phyloP scores from a whole-genome alignment of 2,329 filamentous ascomycete genomes.

The Fusarium citri region DNA sequence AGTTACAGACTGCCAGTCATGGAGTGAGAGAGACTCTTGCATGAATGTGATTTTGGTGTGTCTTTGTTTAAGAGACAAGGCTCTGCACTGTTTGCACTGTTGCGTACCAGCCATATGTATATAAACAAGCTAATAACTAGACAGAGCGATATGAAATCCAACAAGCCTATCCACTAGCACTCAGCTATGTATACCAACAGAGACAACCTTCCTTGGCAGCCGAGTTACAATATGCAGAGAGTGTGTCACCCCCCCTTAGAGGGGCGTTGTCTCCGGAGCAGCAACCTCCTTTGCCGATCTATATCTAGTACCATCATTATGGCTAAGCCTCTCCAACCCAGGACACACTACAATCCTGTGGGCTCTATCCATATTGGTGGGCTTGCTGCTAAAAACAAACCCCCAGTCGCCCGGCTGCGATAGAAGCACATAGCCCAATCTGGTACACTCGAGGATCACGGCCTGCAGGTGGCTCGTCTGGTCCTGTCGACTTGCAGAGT shows the following conservation, averaged over 20 bases:
- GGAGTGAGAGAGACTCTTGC: rapidly evolving
- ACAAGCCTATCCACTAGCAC: not conserved
- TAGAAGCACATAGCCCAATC: conserved; percentile 56
- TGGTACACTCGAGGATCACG: conserved; percentile 55
- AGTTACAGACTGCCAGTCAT: not conserved
- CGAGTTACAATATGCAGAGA: not conserved
- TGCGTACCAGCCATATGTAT: not conserved
- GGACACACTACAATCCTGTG: conserved; percentile 44
- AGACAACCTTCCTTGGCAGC: not conserved
- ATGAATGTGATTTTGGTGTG: not conserved
- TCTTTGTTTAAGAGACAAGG: not conserved
- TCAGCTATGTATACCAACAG: not conserved
- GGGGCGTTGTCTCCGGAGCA: conserved; percentile 25
- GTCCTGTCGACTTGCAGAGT: conserved; percentile 44
- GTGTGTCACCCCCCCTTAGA: not conserved
- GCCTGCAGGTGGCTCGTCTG: conserved; percentile 55
- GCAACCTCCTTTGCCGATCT: conserved; percentile 40
- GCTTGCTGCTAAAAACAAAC: conserved; percentile 44
- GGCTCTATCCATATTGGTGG: not conserved
- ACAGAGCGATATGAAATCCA: not conserved
- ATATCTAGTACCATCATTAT: conserved; percentile 42
- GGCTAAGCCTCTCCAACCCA: conserved; percentile 48
- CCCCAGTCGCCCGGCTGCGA: conserved; percentile 57
- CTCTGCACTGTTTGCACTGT: not conserved
- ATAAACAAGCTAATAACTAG: not conserved